Conservation (phyloP, 129 eudicot species). For the Helianthus tuberosus region DNA sequence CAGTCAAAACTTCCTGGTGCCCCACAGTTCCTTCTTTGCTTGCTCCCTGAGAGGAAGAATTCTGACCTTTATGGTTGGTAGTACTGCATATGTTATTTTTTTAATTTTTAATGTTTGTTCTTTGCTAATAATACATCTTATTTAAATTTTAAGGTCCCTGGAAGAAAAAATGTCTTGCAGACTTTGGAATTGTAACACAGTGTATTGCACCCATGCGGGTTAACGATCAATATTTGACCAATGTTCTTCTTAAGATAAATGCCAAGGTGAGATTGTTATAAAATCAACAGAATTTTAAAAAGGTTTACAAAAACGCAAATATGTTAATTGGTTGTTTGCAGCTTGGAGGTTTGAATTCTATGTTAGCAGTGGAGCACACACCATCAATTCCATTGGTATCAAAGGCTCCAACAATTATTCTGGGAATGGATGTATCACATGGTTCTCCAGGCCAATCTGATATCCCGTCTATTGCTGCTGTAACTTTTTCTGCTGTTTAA, state of each 20-base stretch:
- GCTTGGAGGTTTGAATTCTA: constrained; percentile 89
- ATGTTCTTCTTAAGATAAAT: constrained; percentile 72
- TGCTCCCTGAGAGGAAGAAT: constrained; percentile 81
- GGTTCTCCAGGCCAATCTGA: constrained; percentile 89
- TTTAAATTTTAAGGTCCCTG: constrained; percentile 48
- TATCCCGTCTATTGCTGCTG: constrained; percentile 90
- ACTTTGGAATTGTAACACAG: constrained; percentile 66
- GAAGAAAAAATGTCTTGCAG: constrained; percentile 70
- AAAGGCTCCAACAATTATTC: constrained; percentile 66
- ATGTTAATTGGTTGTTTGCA: constrained; percentile 30
- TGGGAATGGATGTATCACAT: constrained; percentile 94
- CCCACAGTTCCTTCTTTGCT: constrained; percentile 74
- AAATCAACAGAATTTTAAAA: neutral
- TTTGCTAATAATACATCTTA: constrained; percentile 2
- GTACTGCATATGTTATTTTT: neutral
- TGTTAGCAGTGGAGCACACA: constrained; percentile 53
- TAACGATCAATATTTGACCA: constrained; percentile 67
- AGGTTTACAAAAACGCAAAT: neutral
- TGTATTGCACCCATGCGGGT: constrained; percentile 64
- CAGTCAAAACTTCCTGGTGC: constrained; percentile 68
- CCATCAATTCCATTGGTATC: constrained; percentile 73
- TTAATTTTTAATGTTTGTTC: neutral
- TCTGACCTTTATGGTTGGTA: constrained; percentile 71
- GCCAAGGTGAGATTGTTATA: constrained; percentile 54
- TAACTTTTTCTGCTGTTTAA: constrained; percentile 20